Evolutionary conservation across 2,329 filamentous ascomycete species (phyloP), one percentile per base, ranked within the genome.

Genomic region (Penicillium crustosum): DNA sequence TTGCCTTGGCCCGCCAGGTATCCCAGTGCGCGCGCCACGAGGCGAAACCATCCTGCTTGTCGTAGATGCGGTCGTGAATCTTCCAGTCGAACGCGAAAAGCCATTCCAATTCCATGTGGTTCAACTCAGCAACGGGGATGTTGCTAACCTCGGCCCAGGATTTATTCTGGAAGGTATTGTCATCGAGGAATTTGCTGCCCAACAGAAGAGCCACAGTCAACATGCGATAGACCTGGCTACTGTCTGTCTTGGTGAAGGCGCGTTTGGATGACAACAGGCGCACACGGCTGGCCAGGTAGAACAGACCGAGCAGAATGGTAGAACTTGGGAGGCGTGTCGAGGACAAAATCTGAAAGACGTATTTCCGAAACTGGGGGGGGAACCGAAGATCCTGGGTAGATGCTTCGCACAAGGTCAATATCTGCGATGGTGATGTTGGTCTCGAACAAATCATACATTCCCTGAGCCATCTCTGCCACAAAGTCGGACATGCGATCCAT

Each of bases 401-500:
- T 84, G 77, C 85, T 85, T 82, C 81, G 81, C 75, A 76, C 75
- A 68, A 83, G 76, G 82, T 86, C 82, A 85, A 85, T 83, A 81
- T 85, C 82, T 81, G 82, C 76, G 71, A 84, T 75, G 77, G 76
- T 79, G 77, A 83, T 79, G 68, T 78, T 78, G 78, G 81, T 80
- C 71, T 75, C 74, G 73, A 81, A 79, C 71, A 82, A 77, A 72
- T 78, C 83, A 83, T 85, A 87, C 84, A 89, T 84, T 81, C 84
- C 83, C 75, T 89, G 82, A 60, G 92, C 87, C 86, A 93, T 95
- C 73, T 96, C 90, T 62, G 91, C 89, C 73, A 96, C 92, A 77
- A 96, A 97, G 74, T 96, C 91, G 62, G 91, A 89, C 93, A 96
- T 97, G 75, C 89, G 82, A 73, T 96, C 91, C 86, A 96, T 93